phyloP scores from a whole-genome alignment of 305 asterid genomes.

The Solanum hybrid region DNA sequence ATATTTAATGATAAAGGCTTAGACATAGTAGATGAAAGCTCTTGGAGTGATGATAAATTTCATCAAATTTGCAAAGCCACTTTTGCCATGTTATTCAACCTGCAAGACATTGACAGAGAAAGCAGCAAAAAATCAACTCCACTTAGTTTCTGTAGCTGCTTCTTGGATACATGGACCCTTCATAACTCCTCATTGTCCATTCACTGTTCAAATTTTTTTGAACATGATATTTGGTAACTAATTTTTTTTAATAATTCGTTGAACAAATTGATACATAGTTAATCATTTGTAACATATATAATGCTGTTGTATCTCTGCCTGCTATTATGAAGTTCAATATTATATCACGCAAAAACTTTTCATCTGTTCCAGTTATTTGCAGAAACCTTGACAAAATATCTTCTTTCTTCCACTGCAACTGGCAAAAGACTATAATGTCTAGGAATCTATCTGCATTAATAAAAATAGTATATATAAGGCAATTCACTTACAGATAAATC shows the following conservation, averaged over 20 bases:
- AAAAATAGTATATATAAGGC: too few relatives aligned
- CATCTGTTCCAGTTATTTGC: too few relatives aligned
- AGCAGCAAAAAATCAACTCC: not conserved
- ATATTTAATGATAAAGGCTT: not conserved
- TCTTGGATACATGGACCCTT: constrained; percentile 48
- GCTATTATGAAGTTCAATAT: too few relatives aligned
- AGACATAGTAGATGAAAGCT: constrained; percentile 19
- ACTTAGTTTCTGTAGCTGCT: constrained; percentile 30
- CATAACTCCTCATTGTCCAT: constrained; percentile 27
- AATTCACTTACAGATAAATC: too few relatives aligned
- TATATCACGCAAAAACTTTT: too few relatives aligned
- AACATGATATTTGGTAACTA: constrained; percentile 34
- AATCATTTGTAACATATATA: not conserved
- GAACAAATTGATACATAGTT: too few relatives aligned
- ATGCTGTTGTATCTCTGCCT: not conserved
- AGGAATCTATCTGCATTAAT: too few relatives aligned
- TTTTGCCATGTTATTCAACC: not conserved
- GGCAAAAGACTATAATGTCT: too few relatives aligned
- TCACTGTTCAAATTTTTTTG: constrained; percentile 16
- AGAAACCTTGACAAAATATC: too few relatives aligned
- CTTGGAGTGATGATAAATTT: constrained; percentile 51
- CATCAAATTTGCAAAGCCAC: constrained; percentile 12
- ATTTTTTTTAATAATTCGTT: too few relatives aligned
- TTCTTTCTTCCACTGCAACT: too few relatives aligned
- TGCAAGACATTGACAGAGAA: not conserved